phyloP scores from a whole-genome alignment of 2,329 filamentous ascomycete genomes.

The Dichotomopilus funicola region DNA sequence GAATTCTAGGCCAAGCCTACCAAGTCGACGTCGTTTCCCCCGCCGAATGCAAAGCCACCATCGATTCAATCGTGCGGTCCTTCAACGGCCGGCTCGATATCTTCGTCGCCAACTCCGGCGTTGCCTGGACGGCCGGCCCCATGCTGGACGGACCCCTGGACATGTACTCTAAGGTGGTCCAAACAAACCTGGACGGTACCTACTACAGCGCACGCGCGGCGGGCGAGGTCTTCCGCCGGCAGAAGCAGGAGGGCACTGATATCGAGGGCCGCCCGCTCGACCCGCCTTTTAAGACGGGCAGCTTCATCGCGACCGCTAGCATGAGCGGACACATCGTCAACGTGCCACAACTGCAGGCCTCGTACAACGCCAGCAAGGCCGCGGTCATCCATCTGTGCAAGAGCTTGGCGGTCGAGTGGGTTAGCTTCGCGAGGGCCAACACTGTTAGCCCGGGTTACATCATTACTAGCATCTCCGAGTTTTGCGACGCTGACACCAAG shows the following conservation, averaged over 20 bases:
- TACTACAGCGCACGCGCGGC: slow-evolving; percentile 71
- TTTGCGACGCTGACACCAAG: slow-evolving; percentile 60
- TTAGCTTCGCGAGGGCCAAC: slow-evolving; percentile 66
- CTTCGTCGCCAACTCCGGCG: slow-evolving; percentile 73
- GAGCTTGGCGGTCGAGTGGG: slow-evolving; percentile 70
- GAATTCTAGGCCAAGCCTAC: slow-evolving; percentile 48
- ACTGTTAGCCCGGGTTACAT: slow-evolving; percentile 71
- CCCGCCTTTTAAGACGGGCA: slow-evolving; percentile 49
- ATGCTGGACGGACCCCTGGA: slow-evolving; percentile 59
- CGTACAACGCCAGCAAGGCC: slow-evolving; percentile 69
- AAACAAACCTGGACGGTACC: slow-evolving; percentile 67
- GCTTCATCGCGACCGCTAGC: slow-evolving; percentile 71
- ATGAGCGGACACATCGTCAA: slow-evolving; percentile 77
- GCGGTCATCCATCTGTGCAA: slow-evolving; percentile 56
- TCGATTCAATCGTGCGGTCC: slow-evolving; percentile 52
- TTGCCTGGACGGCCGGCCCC: slow-evolving; percentile 63
- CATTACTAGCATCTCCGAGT: slow-evolving; percentile 63
- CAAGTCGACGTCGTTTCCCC: slow-evolving; percentile 53
- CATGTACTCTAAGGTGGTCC: slow-evolving; percentile 61
- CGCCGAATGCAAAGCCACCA: slow-evolving; percentile 44
- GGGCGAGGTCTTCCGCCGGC: slow-evolving; percentile 61
- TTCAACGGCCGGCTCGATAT: slow-evolving; percentile 71
- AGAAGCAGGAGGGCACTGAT: slow-evolving; percentile 61
- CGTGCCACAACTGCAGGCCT: slow-evolving; percentile 65
- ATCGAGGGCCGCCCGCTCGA: slow-evolving; percentile 55